These are phyloP conservation scores for Marasmius fiardii DNA, from an alignment of 1,284 basidiomycete species.

Conservation along the genomic window DNA sequence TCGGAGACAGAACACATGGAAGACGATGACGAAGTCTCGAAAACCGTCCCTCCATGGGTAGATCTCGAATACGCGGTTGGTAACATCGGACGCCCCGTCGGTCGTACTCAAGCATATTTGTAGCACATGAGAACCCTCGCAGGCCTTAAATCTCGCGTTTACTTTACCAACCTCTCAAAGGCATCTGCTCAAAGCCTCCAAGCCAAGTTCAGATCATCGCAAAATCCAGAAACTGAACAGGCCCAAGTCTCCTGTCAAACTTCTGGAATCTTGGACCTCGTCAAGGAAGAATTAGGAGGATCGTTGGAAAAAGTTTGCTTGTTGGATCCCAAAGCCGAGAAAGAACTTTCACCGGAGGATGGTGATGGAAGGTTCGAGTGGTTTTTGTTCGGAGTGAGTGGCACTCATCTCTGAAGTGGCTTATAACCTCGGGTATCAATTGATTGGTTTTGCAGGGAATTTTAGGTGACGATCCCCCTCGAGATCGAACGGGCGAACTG, in stretches of 20 bases:
- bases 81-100: no score
- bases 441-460: constrained; percentile 46
- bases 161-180: constrained; percentile 83
- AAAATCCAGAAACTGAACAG: constrained; percentile 16
- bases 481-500: constrained; percentile 86
- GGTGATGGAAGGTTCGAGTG: constrained; percentile 71
- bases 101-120: constrained; percentile 1
- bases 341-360: constrained; percentile 70
- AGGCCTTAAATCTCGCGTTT: constrained; percentile 59
- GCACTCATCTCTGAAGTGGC: neutral
- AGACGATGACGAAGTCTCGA: constrained; percentile 77
- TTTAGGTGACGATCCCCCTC: constrained; percentile 84
- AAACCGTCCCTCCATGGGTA: constrained; percentile 84
- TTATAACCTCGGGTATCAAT: constrained; percentile 1
- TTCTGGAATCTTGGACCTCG: constrained; percentile 62
- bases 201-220: constrained; percentile 30
- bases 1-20: constrained; percentile 87
- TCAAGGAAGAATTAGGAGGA: constrained; percentile 43
- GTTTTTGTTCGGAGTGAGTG: constrained; percentile 82
- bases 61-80: constrained; percentile 71
- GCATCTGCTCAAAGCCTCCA: constrained; percentile 64
- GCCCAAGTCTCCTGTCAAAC: constrained; percentile 61
- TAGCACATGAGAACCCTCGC: constrained; percentile 86
- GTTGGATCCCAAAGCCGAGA: constrained; percentile 82
- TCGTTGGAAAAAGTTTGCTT: constrained; percentile 72